These are phyloP conservation scores for Avicennia marina DNA, from an alignment of 257 asterid species.

Conservation along the genomic window DNA sequence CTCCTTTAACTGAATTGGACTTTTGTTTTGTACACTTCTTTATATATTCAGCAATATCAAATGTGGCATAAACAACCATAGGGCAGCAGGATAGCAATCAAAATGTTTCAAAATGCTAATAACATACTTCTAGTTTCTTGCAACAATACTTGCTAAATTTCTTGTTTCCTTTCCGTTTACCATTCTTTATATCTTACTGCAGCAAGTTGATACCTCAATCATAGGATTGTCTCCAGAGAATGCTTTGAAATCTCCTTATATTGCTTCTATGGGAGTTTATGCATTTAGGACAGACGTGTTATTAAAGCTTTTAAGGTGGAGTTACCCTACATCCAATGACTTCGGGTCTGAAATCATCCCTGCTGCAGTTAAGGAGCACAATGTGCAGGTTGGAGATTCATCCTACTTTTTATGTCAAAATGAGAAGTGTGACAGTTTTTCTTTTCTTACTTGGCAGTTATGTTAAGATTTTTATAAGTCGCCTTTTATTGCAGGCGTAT, in stretches of 20 bases:
- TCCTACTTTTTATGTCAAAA: not conserved
- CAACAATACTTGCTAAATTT: not conserved
- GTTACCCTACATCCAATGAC: constrained; percentile 79
- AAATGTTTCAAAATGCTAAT: no score
- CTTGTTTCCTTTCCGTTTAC: not conserved
- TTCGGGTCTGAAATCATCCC: constrained; percentile 96
- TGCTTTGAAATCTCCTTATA: constrained; percentile 58
- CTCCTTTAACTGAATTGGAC: no score
- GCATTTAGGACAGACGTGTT: constrained; percentile 73
- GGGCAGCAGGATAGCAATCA: no score
- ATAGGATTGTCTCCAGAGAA: constrained; percentile 67
- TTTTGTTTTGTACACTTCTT: no score
- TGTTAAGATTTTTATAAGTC: not conserved
- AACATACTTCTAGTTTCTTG: no score
- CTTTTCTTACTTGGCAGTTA: not conserved
- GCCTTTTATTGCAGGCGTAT: constrained; percentile 53
- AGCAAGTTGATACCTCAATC: constrained; percentile 81
- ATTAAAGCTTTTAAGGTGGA: constrained; percentile 62
- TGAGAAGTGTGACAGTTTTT: not conserved
- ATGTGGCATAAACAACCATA: no score
- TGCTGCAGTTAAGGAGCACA: constrained; percentile 61
- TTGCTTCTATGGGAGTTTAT: constrained; percentile 97
- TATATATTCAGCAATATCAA: no score
- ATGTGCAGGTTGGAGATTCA: constrained; percentile 54
- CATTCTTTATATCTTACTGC: constrained; percentile 24